phyloP scores from a whole-genome alignment of 208 protist species.

The Leishmania mexicana region DNA sequence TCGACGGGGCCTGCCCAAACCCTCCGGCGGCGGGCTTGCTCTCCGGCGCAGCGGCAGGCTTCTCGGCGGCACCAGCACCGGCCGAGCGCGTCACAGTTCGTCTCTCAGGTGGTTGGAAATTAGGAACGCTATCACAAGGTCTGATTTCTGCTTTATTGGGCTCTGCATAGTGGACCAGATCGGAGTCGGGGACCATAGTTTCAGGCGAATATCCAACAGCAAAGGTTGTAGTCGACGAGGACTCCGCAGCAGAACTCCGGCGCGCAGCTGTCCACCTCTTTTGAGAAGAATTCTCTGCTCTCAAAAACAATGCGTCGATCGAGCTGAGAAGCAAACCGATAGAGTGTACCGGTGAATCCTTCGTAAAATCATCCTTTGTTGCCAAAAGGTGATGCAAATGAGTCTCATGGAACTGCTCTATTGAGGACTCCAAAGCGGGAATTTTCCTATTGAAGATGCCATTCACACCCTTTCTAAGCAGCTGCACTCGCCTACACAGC shows the following conservation, averaged over 20 bases:
- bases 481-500: conserved; percentile 17
- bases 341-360: conserved; percentile 7
- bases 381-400: conserved; percentile 26
- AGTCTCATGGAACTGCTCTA: conserved; percentile 28
- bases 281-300: not conserved
- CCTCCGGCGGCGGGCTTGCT: not conserved
- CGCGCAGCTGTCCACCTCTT: not conserved
- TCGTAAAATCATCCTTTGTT: conserved; percentile 5
- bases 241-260: conserved; percentile 2
- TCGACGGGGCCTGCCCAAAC: not conserved
- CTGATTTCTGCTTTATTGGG: not conserved
- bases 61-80: not conserved
- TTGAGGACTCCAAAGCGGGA: conserved; percentile 24
- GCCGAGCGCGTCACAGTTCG: not conserved
- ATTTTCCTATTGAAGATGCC: conserved; percentile 20
- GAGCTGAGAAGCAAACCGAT: conserved; percentile 23
- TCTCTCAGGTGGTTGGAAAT: not conserved
- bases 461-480: conserved; percentile 8
- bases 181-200: not conserved
- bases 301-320: conserved; percentile 16
- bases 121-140: not conserved
- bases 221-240: not conserved
- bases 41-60: not conserved
- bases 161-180: not conserved
- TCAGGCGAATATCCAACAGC: conserved; percentile 25